Conservation (phyloP, 805 yeast species). For the Lipomyces starkeyi region DNA sequence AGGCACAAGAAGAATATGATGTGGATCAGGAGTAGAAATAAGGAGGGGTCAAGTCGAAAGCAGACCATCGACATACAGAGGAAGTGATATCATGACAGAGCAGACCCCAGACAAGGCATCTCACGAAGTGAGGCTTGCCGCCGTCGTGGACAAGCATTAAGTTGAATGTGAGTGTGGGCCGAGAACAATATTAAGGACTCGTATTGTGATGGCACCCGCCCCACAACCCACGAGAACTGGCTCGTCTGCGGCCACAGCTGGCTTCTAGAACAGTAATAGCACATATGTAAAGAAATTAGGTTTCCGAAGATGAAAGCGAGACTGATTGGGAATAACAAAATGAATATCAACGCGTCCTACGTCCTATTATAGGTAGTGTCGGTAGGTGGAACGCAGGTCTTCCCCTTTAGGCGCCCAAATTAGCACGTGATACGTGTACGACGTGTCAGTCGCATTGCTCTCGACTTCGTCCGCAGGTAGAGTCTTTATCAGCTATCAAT, state of each 20-base stretch:
- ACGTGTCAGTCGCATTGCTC: too few species aligned
- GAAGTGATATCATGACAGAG: neutral
- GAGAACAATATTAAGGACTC: neutral
- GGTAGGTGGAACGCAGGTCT: too few species aligned
- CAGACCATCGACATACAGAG: neutral
- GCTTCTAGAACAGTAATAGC: neutral
- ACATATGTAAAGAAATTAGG: neutral
- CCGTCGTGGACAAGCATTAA: neutral
- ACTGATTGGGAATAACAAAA: neutral
- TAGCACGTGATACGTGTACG: too few species aligned
- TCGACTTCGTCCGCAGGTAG: too few species aligned
- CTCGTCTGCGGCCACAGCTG: neutral
- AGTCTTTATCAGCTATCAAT: too few species aligned
- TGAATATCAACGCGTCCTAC: too few species aligned
- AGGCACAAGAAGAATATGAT: neutral
- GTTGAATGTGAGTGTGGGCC: neutral
- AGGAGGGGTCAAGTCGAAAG: neutral
- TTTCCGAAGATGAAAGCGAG: neutral
- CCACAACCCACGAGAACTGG: neutral
- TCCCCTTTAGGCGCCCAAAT: too few species aligned
- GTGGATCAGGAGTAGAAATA: neutral
- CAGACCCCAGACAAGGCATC: neutral
- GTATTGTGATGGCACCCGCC: neutral
- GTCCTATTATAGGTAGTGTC: too few species aligned
- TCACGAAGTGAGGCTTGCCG: neutral